Evolutionary conservation across 1,139 yeast species (phyloP).

Genomic region (Taphrina flavorubra): DNA sequence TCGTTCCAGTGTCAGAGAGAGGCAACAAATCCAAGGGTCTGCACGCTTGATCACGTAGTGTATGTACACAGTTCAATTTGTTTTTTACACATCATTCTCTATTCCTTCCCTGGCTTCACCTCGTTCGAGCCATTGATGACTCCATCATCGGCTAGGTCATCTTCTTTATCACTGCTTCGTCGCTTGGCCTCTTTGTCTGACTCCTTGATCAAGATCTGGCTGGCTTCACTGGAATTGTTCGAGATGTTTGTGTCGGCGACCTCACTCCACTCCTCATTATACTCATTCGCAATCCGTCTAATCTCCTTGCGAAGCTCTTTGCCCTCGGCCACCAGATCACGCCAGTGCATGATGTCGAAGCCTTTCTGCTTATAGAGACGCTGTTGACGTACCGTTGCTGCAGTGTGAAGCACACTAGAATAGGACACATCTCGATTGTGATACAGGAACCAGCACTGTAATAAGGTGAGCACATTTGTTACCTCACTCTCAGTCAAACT

Average conservation of each 20-base stretch:
- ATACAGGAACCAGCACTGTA: constrained; percentile 30
- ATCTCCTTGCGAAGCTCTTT: constrained; percentile 36
- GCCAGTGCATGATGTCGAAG: constrained; percentile 33
- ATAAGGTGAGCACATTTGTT: background rate
- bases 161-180: constrained; percentile 20
- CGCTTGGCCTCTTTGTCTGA: constrained; percentile 10
- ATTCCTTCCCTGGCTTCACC: constrained; percentile 6
- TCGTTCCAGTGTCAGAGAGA: constrained; percentile 39
- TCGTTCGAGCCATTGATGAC: constrained; percentile 35
- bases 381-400: constrained; percentile 37
- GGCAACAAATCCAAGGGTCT: constrained; percentile 5
- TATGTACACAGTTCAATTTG: background rate
- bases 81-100: background rate
- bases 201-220: constrained; percentile 24
- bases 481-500: background rate
- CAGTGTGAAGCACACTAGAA: constrained; percentile 27
- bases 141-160: constrained; percentile 38
- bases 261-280: constrained; percentile 33
- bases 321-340: constrained; percentile 35
- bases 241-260: constrained; percentile 18
- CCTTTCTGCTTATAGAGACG: constrained; percentile 33
- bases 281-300: constrained; percentile 36
- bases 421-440: constrained; percentile 38
- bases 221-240: constrained; percentile 25
- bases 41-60: background rate